Evolutionary conservation across 2,329 filamentous ascomycete species (phyloP), one percentile per base, ranked within the genome.

Genomic region (Penicillium sp.): DNA sequence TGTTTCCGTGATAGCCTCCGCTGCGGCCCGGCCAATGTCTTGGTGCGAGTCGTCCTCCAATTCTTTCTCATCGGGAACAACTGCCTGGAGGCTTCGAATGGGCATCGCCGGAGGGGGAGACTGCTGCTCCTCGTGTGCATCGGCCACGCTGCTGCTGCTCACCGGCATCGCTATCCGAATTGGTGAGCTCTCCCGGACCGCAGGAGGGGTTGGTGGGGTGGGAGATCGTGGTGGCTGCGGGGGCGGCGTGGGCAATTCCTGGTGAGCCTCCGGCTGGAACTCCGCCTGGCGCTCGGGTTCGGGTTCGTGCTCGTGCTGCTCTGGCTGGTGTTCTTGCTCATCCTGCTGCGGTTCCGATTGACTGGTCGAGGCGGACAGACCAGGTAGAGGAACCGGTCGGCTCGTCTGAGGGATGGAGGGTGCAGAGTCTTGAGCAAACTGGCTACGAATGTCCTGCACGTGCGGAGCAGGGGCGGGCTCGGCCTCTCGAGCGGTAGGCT

Each of bases 81-180:
- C 76, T 50, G 81, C 72, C 36, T 81, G 77, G 39, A 90, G 74
- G 34, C 84, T 80, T 47, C 77, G 76, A 5, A 79, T 75, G 2
- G 86, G 86, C 57, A 91, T 74, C 9, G 62, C 53, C 11, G 67
- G 62, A 12, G 72, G 67, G 26, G 70, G 66, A 9, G 69, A 62
- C 12, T 64, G 50, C 46, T 70, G 64, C 47, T 75, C 73, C 41
- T 73, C 69, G 32, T 69, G 67, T 5, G 61, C 67, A 59, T 73
- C 69, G 27, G 67, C 51, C 28, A 78, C 64, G 25, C 77, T 80
- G 48, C 86, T 86, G 43, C 86, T 86, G 43, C 82, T 77, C 47
- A 97, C 86, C 3, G 93, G 93, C 69, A 91, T 85, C 11, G 90
- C 90, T 57, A 97, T 80, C 43, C 86, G 86, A 53, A 94, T 84